Evolutionary conservation across 78 protist genomes (phyloP).

Genomic region (Chrysochromulina parva): DNA sequence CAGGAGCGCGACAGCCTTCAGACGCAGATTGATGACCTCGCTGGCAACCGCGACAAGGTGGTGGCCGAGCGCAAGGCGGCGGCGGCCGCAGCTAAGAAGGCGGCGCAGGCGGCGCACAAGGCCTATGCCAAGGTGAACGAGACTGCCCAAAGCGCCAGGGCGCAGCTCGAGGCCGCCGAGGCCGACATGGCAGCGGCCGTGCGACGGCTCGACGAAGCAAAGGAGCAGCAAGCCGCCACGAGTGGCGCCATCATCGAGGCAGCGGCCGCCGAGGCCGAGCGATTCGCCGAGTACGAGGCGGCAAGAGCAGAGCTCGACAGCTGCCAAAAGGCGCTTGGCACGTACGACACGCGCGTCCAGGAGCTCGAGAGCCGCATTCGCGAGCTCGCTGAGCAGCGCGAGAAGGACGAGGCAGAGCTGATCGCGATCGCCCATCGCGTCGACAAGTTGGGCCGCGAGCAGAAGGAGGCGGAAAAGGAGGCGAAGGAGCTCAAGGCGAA

Average conservation of each 20-base stretch:
- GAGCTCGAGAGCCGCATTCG: background rate
- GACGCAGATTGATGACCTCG: background rate
- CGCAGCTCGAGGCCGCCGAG: background rate
- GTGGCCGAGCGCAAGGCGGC: constrained; percentile 4
- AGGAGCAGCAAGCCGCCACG: background rate
- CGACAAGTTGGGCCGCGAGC: background rate
- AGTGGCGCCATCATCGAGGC: too few relatives aligned
- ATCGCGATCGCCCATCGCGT: background rate
- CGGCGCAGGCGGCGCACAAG: background rate
- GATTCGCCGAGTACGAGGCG: too few relatives aligned
- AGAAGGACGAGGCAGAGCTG: background rate
- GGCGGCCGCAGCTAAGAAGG: constrained; percentile 33
- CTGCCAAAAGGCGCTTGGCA: too few relatives aligned
- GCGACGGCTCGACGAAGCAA: background rate
- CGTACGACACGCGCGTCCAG: too few relatives aligned
- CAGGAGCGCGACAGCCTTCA: background rate
- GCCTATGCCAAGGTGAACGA: background rate
- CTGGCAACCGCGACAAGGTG: background rate
- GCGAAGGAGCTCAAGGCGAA: background rate
- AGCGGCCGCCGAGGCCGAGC: too few relatives aligned
- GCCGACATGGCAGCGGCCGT: background rate
- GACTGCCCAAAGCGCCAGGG: background rate
- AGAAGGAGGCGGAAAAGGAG: constrained; percentile 52
- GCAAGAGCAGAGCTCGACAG: too few relatives aligned
- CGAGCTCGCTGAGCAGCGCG: too few relatives aligned